Evolutionary conservation across 1,284 basidiomycete genomes (phyloP).

Genomic region (Ustilago bromivora): DNA sequence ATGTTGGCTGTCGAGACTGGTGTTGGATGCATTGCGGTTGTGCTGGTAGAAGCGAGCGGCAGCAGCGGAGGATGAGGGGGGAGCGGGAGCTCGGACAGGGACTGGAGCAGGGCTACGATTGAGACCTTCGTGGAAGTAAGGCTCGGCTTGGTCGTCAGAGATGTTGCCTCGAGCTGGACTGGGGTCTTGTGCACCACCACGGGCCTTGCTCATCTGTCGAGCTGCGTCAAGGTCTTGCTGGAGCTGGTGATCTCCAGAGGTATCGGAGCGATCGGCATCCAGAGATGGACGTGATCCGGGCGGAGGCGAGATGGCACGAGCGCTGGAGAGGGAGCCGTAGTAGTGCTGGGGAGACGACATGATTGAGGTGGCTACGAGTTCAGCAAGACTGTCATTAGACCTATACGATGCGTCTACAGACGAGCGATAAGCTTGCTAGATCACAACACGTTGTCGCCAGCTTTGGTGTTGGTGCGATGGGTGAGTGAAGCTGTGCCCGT

Average conservation of each 20-base stretch:
- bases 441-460: too few species aligned
- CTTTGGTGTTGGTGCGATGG: too few species aligned
- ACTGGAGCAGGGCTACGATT: conserved; percentile 35
- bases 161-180: conserved; percentile 40
- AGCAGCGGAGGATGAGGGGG: conserved; percentile 34
- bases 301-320: conserved; percentile 40
- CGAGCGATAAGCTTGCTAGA: too few species aligned
- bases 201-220: conserved; percentile 65
- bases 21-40: conserved; percentile 61
- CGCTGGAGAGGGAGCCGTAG: conserved; percentile 42
- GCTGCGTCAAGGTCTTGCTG: conserved; percentile 67
- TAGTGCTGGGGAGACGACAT: conserved; percentile 51
- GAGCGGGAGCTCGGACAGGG: conserved; percentile 32
- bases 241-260: conserved; percentile 56
- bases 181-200: conserved; percentile 33
- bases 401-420: too few species aligned
- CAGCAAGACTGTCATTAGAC: background rate
- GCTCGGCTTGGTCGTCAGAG: conserved; percentile 44
- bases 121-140: conserved; percentile 47
- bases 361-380: background rate
- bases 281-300: conserved; percentile 16
- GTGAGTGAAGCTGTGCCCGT: too few species aligned
- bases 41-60: conserved; percentile 66
- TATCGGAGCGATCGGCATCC: conserved; percentile 15
- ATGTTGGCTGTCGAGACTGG: conserved; percentile 64